phyloP scores from a whole-genome alignment of 1,139 yeast genomes.

The Saccharomycopsis hybrid region DNA sequence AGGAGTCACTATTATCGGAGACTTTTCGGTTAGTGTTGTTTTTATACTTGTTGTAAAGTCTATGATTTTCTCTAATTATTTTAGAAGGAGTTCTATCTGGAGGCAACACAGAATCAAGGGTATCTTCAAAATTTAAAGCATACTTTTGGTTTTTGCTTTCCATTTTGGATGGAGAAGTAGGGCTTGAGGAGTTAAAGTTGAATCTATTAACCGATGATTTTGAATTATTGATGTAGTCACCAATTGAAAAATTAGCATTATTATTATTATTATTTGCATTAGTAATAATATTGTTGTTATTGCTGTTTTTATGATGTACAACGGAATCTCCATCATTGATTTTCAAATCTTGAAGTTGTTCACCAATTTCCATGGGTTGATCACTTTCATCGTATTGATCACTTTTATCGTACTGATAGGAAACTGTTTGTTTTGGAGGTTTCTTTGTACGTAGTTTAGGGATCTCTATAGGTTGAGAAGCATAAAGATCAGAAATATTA shows the following conservation, averaged over 20 bases:
- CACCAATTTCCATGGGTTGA: conserved; percentile 12
- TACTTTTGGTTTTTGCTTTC: conserved; percentile 1
- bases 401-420: too few species aligned
- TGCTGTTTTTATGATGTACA: not conserved
- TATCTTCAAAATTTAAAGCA: conserved; percentile 10
- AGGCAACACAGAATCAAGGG: conserved; percentile 20
- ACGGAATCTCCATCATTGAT: conserved; percentile 1
- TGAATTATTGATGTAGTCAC: conserved; percentile 13
- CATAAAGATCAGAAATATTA: conserved; percentile 9
- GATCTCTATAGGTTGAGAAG: conserved; percentile 5
- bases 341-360: conserved; percentile 11
- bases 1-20: conserved; percentile 15
- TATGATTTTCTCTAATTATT: conserved; percentile 18
- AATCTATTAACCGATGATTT: conserved; percentile 12
- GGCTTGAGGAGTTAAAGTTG: conserved; percentile 1
- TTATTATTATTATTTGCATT: too few species aligned
- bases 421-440: not conserved
- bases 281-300: too few species aligned
- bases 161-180: conserved; percentile 10
- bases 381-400: not conserved
- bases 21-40: not conserved
- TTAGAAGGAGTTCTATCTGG: conserved; percentile 21
- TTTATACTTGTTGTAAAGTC: conserved; percentile 6
- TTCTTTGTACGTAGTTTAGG: conserved; percentile 16
- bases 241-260: conserved; percentile 3